Conservation (phyloP, 768 basidiomycete genomes). For the Boletus barrowsii region DNA sequence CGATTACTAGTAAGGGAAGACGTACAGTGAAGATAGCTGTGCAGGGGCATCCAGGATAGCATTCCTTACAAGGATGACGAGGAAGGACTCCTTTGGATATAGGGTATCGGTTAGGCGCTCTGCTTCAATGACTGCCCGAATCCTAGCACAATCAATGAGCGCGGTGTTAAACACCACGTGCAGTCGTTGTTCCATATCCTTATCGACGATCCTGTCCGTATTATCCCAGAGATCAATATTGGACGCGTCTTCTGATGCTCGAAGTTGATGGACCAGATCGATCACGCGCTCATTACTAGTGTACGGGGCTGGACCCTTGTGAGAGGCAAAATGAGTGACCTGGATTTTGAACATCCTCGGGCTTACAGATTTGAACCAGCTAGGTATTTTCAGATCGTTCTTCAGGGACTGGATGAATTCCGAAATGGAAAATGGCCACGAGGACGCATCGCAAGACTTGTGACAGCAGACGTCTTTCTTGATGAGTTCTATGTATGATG, state of each 20-base stretch:
- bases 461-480: not conserved
- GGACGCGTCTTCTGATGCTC: not conserved
- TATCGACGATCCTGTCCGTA: not conserved
- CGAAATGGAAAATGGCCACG: not conserved
- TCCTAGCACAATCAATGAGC: conserved; percentile 5
- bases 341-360: too few species aligned
- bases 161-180: not conserved
- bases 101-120: not conserved
- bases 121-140: conserved; percentile 1
- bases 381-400: not conserved
- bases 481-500: not conserved
- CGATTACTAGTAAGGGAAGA: not conserved
- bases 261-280: not conserved
- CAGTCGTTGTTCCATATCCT: not conserved
- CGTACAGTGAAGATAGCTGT: not conserved
- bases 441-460: not conserved
- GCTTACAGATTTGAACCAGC: conserved; percentile 1
- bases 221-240: not conserved
- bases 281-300: not conserved
- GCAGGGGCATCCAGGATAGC: not conserved
- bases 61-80: conserved; percentile 3
- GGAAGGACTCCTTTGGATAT: conserved; percentile 9
- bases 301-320: not conserved
- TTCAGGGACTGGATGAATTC: not conserved
- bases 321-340: not conserved